These are phyloP conservation scores for Myriosclerotinia duriaeana DNA, from an alignment of 2,329 filamentous ascomycete species.

Conservation along the genomic window DNA sequence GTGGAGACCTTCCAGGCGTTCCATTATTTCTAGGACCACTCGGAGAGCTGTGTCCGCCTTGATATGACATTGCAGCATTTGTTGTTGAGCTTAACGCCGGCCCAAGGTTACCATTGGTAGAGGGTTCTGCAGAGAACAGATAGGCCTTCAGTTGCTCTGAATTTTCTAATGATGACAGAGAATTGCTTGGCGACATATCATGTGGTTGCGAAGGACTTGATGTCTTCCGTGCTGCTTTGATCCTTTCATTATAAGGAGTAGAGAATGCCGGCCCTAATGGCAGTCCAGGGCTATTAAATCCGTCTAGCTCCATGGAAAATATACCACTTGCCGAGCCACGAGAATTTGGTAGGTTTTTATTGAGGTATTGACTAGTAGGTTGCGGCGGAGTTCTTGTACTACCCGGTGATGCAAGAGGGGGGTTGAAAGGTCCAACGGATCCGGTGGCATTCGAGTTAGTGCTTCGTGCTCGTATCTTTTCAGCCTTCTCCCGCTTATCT, in stretches of 20 bases:
- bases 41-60: slow-evolving; percentile 22
- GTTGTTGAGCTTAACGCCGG: slow-evolving; percentile 22
- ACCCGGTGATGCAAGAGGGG: slow-evolving; percentile 46
- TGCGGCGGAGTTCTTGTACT: slow-evolving; percentile 40
- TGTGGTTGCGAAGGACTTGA: slow-evolving; percentile 25
- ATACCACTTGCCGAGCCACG: slow-evolving; percentile 54
- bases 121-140: slow-evolving; percentile 45
- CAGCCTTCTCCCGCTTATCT: slow-evolving; percentile 75
- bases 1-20: slow-evolving; percentile 24
- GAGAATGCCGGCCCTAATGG: slow-evolving; percentile 67
- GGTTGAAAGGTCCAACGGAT: slow-evolving; percentile 51
- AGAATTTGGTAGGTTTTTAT: slow-evolving; percentile 46
- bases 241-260: slow-evolving; percentile 62
- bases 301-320: slow-evolving; percentile 69
- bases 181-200: slow-evolving; percentile 12
- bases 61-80: slow-evolving; percentile 22
- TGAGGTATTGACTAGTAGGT: slow-evolving; percentile 38
- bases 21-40: slow-evolving; percentile 26
- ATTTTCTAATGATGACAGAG: slow-evolving; percentile 38
- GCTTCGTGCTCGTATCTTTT: slow-evolving; percentile 62
- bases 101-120: slow-evolving; percentile 8
- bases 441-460: slow-evolving; percentile 52
- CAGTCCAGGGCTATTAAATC: slow-evolving; percentile 51
- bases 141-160: slow-evolving; percentile 58
- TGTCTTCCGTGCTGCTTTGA: slow-evolving; percentile 51